phyloP scores from a whole-genome alignment of 257 asterid species.

The Przewalskia tangutica region DNA sequence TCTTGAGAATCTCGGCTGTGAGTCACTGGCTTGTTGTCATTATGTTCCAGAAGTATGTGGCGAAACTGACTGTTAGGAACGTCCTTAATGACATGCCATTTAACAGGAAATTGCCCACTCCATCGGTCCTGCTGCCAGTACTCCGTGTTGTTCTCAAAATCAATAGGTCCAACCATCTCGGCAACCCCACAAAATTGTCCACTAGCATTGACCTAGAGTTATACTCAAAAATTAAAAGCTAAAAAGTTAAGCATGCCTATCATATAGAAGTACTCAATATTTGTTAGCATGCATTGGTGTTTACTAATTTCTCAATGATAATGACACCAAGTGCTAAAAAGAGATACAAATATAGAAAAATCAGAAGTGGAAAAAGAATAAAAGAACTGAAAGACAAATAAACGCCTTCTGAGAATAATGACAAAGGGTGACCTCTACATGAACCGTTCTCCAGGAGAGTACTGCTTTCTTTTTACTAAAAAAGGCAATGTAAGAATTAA shows the following conservation, averaged over 20 bases:
- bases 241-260: background rate
- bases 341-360: background rate
- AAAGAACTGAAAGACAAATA: background rate
- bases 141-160: slow-evolving; percentile 87
- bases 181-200: slow-evolving; percentile 99
- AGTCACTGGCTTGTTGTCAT: slow-evolving; percentile 98
- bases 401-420: background rate
- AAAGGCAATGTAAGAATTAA: slow-evolving; percentile 2
- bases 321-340: background rate
- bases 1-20: slow-evolving; percentile 99
- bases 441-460: background rate
- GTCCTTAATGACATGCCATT: slow-evolving; percentile 89
- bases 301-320: background rate
- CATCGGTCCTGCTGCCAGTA: slow-evolving; percentile 99
- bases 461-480: background rate
- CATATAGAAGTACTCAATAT: background rate
- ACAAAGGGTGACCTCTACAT: background rate
- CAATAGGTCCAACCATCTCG: slow-evolving; percentile 91
- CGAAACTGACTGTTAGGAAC: slow-evolving; percentile 93
- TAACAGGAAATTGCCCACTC: slow-evolving; percentile 97
- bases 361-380: background rate
- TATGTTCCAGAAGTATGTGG: slow-evolving; percentile 84
- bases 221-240: slow-evolving; percentile 2
- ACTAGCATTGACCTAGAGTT: slow-evolving; percentile 83
- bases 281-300: background rate